Base-by-base conservation (phyloP, 2,329 filamentous ascomycete genomes). In the Allantophomopsis lycopodina region DNA sequence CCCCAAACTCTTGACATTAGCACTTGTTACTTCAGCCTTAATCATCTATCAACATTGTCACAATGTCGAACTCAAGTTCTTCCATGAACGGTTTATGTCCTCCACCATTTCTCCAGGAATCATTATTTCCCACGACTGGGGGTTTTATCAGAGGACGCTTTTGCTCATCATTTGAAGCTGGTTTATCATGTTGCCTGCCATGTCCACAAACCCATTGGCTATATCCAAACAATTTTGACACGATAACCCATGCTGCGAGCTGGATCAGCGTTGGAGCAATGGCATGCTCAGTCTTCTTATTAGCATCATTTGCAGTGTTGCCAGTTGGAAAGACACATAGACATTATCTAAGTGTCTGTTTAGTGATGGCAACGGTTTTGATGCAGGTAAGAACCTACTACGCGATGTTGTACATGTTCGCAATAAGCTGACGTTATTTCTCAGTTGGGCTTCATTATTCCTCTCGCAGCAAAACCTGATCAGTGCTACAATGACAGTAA, bases 291-390 rank as follows among this genome's bases (percentile, higher is more conserved):
- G 53, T 77, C 13, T 89, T 91, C 53, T 65, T 96, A 41, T 64
- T 96, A 13, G 38, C 84, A 5, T 93, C 86, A 5, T 96, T 87
- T 69, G 64, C 76, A 3, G 68, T 81, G 12, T 66, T 98, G 16
- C 88, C 91, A 0, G 76, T 85, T 17, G 86, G 94, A 51, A 89
- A 85, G 64, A 95, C 91, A 6, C 77, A 86, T 54, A 78, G 88
- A 39, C 91, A 98, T 58, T 96, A 96, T 54, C 67, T 98, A 31
- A 95, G 84, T 55, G 81, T 95, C 47, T 91, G 86, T 56, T 66
- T 96, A 38, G 82, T 84, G 5, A 60, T 83, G 35, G 83, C 76
- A 4, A 76, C 89, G 32, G 63, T 81, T 33, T 66, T 89, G 42
- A 83, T 96, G 71, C 83, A 28, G 23, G 23, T 28, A 28, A 28